These are phyloP conservation scores for Candida easanensis DNA, from an alignment of 805 yeast genomes.

Conservation along the genomic window DNA sequence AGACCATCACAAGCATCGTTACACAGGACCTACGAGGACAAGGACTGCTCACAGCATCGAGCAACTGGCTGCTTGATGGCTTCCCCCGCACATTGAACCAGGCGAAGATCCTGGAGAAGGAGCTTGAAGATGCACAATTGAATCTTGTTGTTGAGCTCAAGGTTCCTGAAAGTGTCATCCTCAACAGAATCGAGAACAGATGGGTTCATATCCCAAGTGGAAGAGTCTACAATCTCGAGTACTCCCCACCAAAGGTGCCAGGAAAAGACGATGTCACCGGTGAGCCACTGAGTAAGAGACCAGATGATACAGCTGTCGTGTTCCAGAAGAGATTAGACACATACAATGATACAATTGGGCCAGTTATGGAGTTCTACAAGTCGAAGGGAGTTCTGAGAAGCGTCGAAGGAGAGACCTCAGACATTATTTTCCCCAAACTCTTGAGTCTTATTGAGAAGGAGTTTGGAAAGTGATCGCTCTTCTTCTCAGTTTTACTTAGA, in stretches of 20 bases:
- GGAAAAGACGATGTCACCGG: constrained; percentile 89
- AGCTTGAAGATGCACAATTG: constrained; percentile 42
- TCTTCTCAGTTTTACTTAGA: too few species aligned
- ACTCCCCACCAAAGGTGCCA: constrained; percentile 83
- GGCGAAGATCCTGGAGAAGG: constrained; percentile 55
- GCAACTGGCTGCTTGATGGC: constrained; percentile 81
- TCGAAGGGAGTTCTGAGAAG: constrained; percentile 46
- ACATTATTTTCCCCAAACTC: constrained; percentile 76
- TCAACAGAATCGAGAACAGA: constrained; percentile 78
- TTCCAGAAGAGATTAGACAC: constrained; percentile 64
- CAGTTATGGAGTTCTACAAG: constrained; percentile 62
- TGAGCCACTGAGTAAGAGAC: constrained; percentile 74
- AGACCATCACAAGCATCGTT: constrained; percentile 58
- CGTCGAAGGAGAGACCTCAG: constrained; percentile 78
- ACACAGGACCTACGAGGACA: constrained; percentile 42
- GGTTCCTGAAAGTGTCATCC: constrained; percentile 81
- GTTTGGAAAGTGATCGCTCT: constrained; percentile 18
- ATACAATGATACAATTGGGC: constrained; percentile 57
- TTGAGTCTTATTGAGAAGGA: constrained; percentile 35
- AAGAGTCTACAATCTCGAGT: constrained; percentile 78
- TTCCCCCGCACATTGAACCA: constrained; percentile 82
- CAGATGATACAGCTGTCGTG: constrained; percentile 78
- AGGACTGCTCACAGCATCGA: constrained; percentile 39
- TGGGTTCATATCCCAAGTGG: constrained; percentile 87
- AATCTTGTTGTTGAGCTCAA: constrained; percentile 82